These are phyloP conservation scores for Sicyos baderoa DNA, from an alignment of 306 rosid genomes.

Conservation along the genomic window DNA sequence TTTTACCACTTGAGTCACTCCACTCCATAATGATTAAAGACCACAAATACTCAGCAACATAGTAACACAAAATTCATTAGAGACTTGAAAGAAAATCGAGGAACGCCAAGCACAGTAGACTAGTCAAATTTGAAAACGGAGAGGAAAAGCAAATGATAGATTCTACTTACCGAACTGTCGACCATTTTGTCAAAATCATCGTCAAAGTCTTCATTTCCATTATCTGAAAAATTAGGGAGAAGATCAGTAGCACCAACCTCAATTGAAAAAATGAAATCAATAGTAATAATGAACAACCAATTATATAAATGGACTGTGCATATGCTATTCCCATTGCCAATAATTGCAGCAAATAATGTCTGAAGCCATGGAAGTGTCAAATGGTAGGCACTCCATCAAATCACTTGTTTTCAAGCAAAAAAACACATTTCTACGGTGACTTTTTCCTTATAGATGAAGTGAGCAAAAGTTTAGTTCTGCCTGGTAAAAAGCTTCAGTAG, in stretches of 20 bases:
- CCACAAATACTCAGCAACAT: background rate
- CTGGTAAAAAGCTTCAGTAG: background rate
- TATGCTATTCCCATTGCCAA: background rate
- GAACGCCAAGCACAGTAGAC: background rate
- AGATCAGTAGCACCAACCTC: constrained; percentile 16
- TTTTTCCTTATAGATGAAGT: background rate
- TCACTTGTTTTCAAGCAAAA: background rate
- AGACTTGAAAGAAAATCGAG: background rate
- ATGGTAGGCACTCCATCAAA: constrained; percentile 2
- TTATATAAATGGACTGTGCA: constrained; percentile 1
- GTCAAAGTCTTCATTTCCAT: constrained; percentile 33
- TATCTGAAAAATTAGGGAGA: constrained; percentile 36
- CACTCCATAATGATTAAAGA: too few relatives aligned
- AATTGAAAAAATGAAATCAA: background rate
- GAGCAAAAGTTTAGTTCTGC: background rate
- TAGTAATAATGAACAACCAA: background rate
- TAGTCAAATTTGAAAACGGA: background rate
- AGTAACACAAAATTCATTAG: background rate
- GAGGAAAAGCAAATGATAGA: background rate
- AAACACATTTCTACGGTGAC: background rate
- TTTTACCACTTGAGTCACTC: too few relatives aligned
- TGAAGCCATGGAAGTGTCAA: background rate
- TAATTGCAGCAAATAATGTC: constrained; percentile 5
- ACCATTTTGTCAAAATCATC: constrained; percentile 47
- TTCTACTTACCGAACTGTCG: constrained; percentile 47